Evolutionary conservation across 192 early-diverging fungal genomes (phyloP), one percentile per base, ranked within the genome.

Genomic region (Chytriomyces sp.): DNA sequence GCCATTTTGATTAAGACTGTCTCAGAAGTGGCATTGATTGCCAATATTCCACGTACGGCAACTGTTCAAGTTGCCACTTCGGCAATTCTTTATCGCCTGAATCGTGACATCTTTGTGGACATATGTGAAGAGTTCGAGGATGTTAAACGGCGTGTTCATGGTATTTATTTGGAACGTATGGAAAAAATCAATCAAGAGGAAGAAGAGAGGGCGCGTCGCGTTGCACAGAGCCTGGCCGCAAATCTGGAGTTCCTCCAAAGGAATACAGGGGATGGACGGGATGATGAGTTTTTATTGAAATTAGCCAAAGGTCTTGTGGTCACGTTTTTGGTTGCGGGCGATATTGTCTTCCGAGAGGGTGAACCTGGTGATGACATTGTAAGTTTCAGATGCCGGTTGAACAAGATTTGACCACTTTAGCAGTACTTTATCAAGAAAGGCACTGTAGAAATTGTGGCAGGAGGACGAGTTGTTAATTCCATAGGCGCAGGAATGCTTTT

Each of bases 221-320:
- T n/a, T n/a, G n/a, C n/a, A n/a, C n/a, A 71, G 10, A 68, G 74
- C 14, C 64, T 84, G 10, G 65, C 82, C 30, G 36, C 41, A 7
- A 75, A 80, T 52, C 74, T 80, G 19, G 77, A 67, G 28, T 84
- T 84, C 60, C 56, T 84, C 30, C 73, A 66, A n/a, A 63, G 78
- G 19, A 63, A 64, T 8, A 58, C 61, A 17, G 57, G 59, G 3
- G 80, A 81, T 39, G 80, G 80, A 5, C 73, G 80, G 41, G 82
- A 84, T 52, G 63, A 72, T 34, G n/a, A 39, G n/a, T 84, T 84
- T 64, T 25, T 82, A 1, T 55, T 74, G 12, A 53, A 61, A 19
- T 72, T 84, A n/a, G 82, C 78, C 5, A 62, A 44, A 32, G 72
- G 65, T 22, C 40, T 83, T 2, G 59, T 5, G 38, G 17, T 34